Conservation (phyloP, 768 basidiomycete species). For the Naganishia vishniacii region DNA sequence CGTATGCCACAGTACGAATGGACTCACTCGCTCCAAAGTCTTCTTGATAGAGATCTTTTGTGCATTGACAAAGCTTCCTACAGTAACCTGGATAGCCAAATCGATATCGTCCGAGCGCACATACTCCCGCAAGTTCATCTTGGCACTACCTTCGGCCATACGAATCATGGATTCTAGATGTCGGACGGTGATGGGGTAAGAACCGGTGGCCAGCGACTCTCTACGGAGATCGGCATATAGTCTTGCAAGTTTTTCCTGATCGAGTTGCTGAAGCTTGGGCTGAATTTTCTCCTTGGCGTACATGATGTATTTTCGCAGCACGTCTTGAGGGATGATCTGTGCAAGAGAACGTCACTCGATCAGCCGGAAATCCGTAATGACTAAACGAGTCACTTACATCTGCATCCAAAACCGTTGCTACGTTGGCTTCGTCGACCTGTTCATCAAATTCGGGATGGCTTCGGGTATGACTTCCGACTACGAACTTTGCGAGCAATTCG, state of each 20-base stretch:
- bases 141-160: conserved; percentile 96
- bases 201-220: conserved; percentile 95
- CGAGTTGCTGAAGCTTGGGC: conserved; percentile 89
- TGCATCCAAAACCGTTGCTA: conserved; percentile 77
- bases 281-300: conserved; percentile 88
- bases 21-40: conserved; percentile 81
- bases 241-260: conserved; percentile 89
- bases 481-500: conserved; percentile 90
- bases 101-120: conserved; percentile 95
- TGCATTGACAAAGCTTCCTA: conserved; percentile 88
- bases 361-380: neutral
- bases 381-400: too few species aligned
- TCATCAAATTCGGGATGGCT: conserved; percentile 80
- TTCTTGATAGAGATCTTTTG: conserved; percentile 99
- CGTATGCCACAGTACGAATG: neutral
- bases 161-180: conserved; percentile 99
- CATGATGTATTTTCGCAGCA: conserved; percentile 97
- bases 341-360: neutral
- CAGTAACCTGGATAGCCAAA: conserved; percentile 88
- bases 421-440: conserved; percentile 84
- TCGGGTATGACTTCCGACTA: conserved; percentile 92
- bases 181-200: conserved; percentile 95
- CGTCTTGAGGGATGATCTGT: conserved; percentile 92
- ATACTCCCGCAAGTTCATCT: conserved; percentile 95
- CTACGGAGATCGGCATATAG: conserved; percentile 91